Evolutionary conservation across 306 rosid species (phyloP).

Genomic region (Prunus davidiana): DNA sequence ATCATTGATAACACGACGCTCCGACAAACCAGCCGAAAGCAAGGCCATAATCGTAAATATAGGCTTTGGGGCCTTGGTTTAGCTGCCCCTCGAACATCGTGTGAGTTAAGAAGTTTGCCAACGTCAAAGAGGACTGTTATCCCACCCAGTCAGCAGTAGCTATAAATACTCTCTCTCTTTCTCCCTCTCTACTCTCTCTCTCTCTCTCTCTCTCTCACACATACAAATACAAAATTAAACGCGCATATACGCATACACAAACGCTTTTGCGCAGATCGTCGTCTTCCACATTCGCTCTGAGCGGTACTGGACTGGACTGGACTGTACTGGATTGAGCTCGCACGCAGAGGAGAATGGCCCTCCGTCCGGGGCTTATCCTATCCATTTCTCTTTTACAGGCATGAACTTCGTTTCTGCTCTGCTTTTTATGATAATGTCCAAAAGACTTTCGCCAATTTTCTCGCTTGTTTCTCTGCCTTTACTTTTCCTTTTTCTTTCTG

Average conservation of each 20-base stretch:
- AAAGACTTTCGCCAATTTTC: background rate
- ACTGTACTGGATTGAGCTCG: background rate
- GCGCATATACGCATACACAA: background rate
- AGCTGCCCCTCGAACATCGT: background rate
- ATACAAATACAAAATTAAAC: background rate
- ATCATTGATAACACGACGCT: background rate
- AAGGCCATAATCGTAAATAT: background rate
- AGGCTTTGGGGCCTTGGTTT: background rate
- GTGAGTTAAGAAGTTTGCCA: background rate
- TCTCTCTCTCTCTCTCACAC: background rate
- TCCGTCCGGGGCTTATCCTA: slow-evolving; percentile 39
- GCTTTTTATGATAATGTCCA: background rate
- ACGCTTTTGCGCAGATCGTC: background rate
- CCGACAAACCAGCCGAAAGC: slow-evolving; percentile 15
- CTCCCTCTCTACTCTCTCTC: background rate
- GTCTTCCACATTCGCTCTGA: background rate
- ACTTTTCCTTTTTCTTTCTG: too few relatives aligned
- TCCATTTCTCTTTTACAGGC: slow-evolving; percentile 56
- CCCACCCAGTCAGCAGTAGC: background rate
- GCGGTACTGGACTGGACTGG: background rate
- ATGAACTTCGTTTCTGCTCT: slow-evolving; percentile 18
- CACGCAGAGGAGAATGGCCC: slow-evolving; percentile 33
- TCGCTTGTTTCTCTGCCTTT: background rate
- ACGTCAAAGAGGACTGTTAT: too few relatives aligned
- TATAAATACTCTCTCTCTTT: background rate